phyloP scores from a whole-genome alignment of 352 stramenopile genomes.

The Bremia lactucae region DNA sequence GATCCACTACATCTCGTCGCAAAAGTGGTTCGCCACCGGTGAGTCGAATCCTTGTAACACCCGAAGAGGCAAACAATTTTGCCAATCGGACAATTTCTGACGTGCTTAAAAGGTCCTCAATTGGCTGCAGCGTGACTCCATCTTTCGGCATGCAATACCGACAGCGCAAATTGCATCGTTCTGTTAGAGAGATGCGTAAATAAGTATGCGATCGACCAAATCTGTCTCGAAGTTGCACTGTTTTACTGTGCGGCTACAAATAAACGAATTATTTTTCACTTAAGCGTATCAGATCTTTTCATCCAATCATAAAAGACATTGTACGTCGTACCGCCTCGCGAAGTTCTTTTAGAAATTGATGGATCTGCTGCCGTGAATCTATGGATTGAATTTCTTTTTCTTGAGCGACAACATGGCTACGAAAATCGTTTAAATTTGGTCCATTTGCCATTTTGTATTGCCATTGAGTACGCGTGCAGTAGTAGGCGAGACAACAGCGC shows the following conservation, averaged over 20 bases:
- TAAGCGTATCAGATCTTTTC: background rate
- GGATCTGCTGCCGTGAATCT: slow-evolving; percentile 32
- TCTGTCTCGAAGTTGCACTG: slow-evolving; percentile 52
- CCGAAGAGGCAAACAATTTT: slow-evolving; percentile 79
- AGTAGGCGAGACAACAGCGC: slow-evolving; percentile 5
- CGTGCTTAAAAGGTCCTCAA: slow-evolving; percentile 71
- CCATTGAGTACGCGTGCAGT: slow-evolving; percentile 22
- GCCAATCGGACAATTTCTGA: slow-evolving; percentile 88
- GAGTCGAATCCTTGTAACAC: slow-evolving; percentile 90
- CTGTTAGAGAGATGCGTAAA: slow-evolving; percentile 91
- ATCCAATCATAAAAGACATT: too few species aligned
- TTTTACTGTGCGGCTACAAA: slow-evolving; percentile 8
- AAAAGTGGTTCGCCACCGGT: slow-evolving; percentile 91
- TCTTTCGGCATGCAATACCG: slow-evolving; percentile 96
- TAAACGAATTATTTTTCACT: background rate
- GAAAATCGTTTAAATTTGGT: slow-evolving; percentile 27
- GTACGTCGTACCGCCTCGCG: slow-evolving; percentile 11
- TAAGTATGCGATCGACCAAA: slow-evolving; percentile 91
- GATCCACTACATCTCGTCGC: slow-evolving; percentile 39
- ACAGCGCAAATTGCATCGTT: slow-evolving; percentile 95
- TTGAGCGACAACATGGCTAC: slow-evolving; percentile 3
- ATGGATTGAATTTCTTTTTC: background rate
- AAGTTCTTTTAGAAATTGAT: slow-evolving; percentile 30
- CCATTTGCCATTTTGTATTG: slow-evolving; percentile 22
- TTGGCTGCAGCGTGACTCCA: slow-evolving; percentile 81